These are phyloP conservation scores for Cephalotrichum gorgonifer DNA, from an alignment of 2,329 filamentous ascomycete species.

Conservation along the genomic window DNA sequence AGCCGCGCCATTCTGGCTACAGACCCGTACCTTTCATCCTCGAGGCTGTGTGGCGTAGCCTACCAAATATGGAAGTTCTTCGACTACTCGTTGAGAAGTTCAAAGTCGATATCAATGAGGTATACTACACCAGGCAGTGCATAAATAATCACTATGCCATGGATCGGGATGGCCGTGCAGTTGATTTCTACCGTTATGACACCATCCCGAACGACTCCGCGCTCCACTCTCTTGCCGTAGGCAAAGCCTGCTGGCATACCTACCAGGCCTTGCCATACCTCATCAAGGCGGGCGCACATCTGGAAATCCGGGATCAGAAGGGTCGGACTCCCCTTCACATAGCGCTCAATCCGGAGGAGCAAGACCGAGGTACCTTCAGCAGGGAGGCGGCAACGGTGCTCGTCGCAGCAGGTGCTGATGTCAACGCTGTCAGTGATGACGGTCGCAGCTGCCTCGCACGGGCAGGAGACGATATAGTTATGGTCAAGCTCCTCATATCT, in stretches of 20 bases:
- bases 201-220: not conserved
- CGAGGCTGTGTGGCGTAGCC: constrained; percentile 15
- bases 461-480: constrained; percentile 2
- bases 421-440: constrained; percentile 5
- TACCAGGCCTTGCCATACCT: constrained; percentile 9
- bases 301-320: constrained; percentile 1
- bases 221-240: not conserved
- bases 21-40: constrained; percentile 13
- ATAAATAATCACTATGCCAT: not conserved
- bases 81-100: constrained; percentile 22
- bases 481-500: constrained; percentile 2
- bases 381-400: constrained; percentile 10
- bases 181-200: too few species aligned
- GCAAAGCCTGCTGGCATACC: constrained; percentile 8
- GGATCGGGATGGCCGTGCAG: too few species aligned
- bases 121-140: not conserved
- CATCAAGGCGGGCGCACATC: constrained; percentile 1
- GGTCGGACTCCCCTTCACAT: constrained; percentile 8
- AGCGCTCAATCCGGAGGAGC: constrained; percentile 3
- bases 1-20: not conserved
- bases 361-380: not conserved
- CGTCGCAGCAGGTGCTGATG: constrained; percentile 3
- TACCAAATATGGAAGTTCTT: constrained; percentile 24
- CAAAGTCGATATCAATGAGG: constrained; percentile 18
- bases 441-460: constrained; percentile 8